These are phyloP conservation scores for Aureobasidium sp. DNA, from an alignment of 2,329 filamentous ascomycete genomes.

Conservation along the genomic window DNA sequence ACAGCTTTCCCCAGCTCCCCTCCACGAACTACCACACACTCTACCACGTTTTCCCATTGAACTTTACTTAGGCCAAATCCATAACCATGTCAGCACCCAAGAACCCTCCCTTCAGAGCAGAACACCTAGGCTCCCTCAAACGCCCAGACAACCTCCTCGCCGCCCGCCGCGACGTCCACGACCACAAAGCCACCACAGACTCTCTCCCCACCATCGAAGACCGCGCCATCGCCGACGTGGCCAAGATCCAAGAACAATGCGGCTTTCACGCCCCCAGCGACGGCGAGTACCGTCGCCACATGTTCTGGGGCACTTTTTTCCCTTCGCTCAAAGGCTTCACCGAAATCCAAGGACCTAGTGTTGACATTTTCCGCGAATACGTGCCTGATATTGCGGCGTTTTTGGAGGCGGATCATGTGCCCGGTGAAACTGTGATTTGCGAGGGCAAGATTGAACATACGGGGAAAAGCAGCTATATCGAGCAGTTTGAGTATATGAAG, in stretches of 20 bases:
- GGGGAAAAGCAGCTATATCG: constrained; percentile 48
- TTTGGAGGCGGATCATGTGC: constrained; percentile 51
- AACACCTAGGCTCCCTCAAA: constrained; percentile 49
- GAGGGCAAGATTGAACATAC: constrained; percentile 52
- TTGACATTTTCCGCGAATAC: constrained; percentile 51
- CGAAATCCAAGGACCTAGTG: constrained; percentile 41
- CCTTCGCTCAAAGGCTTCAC: constrained; percentile 48
- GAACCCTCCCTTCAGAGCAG: constrained; percentile 58
- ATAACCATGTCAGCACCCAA: constrained; percentile 26
- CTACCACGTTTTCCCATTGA: neutral
- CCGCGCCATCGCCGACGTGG: constrained; percentile 54
- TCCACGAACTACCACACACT: neutral
- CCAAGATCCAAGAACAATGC: constrained; percentile 54
- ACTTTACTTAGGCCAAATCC: too few relatives aligned
- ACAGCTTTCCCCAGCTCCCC: neutral
- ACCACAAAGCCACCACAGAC: constrained; percentile 43
- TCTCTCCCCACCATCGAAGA: constrained; percentile 56
- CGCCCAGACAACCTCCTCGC: constrained; percentile 54
- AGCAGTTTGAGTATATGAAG: constrained; percentile 55
- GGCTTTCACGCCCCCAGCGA: constrained; percentile 57
- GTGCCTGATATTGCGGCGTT: constrained; percentile 51
- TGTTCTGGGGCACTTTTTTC: constrained; percentile 54
- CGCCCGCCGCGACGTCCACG: constrained; percentile 47
- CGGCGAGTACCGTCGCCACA: constrained; percentile 52
- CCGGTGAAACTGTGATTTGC: constrained; percentile 51